Percentiles rank a stretch among this genome's conserved stretches.
These are phyloP conservation scores for Oryza australiensis DNA, from an alignment of 176 grass and related monocot species.

Conservation along the genomic window DNA sequence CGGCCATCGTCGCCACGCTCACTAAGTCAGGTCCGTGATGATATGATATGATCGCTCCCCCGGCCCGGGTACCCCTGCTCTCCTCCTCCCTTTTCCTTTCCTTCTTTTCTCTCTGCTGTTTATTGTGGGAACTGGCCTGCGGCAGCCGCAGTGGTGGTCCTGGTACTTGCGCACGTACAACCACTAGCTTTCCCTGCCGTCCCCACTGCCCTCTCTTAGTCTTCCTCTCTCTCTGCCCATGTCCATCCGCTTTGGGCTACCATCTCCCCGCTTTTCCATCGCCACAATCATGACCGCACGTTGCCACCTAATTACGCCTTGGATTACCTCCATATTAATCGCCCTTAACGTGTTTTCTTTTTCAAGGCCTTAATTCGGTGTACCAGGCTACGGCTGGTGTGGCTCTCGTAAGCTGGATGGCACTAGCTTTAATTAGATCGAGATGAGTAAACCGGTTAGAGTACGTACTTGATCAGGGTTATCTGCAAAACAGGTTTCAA, in stretches of 20 bases:
- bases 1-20: constrained; percentile 7
- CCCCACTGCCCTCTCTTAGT: constrained; percentile 1
- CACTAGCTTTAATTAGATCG: neutral
- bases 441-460: neutral
- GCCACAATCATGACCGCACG: constrained; percentile 29
- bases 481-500: neutral
- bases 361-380: neutral
- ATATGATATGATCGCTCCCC: neutral
- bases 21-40: constrained; percentile 20
- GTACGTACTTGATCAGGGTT: neutral
- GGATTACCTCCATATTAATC: neutral
- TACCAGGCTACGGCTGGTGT: neutral
- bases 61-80: neutral
- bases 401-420: neutral
- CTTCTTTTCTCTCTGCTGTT: constrained; percentile 8
- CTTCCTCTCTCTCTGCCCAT: neutral
- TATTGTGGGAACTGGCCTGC: constrained; percentile 19
- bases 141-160: constrained; percentile 32
- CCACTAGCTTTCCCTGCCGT: constrained; percentile 22
- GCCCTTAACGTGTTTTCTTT: neutral
- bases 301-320: constrained; percentile 7
- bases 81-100: neutral
- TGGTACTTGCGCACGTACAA: constrained; percentile 40
- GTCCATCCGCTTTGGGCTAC: constrained; percentile 17
- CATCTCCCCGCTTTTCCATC: constrained; percentile 10